Conservation (phyloP, 1,284 basidiomycete genomes). For the Trametes hirsuta region DNA sequence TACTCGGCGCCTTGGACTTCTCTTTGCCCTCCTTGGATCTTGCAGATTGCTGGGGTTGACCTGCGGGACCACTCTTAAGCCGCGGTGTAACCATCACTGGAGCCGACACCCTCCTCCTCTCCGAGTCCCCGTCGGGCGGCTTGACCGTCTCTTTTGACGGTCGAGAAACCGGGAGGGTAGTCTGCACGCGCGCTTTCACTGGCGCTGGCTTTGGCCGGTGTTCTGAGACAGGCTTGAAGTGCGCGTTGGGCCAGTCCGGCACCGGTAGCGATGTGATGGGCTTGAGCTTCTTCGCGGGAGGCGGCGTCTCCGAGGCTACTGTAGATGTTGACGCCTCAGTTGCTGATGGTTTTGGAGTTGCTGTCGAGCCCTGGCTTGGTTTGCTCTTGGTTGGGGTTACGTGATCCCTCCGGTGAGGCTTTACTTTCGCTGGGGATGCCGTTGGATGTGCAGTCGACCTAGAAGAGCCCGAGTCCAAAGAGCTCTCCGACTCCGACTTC, state of each 20-base stretch:
- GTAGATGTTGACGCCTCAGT: not conserved
- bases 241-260: conserved; percentile 14
- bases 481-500: not conserved
- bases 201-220: conserved; percentile 9
- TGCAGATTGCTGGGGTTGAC: not conserved
- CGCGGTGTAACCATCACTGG: not conserved
- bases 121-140: not conserved
- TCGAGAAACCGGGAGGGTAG: conserved; percentile 4
- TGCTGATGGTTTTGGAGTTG: not conserved
- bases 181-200: conserved; percentile 9
- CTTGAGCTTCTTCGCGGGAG: conserved; percentile 19
- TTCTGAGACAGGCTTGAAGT: conserved; percentile 15
- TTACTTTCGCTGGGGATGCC: not conserved
- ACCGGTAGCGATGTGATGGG: conserved; percentile 18
- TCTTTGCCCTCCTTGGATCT: not conserved
- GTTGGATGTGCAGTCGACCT: not conserved
- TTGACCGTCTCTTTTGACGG: not conserved
- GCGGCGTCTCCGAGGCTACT: not conserved
- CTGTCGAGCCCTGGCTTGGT: not conserved
- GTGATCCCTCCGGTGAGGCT: too few species aligned
- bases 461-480: too few species aligned
- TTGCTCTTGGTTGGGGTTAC: not conserved
- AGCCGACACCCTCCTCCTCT: conserved; percentile 10
- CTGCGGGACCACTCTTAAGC: not conserved
- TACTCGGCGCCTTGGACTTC: not conserved